phyloP scores from a whole-genome alignment of 2,329 filamentous ascomycete genomes.

The Xylariaceae sp. region DNA sequence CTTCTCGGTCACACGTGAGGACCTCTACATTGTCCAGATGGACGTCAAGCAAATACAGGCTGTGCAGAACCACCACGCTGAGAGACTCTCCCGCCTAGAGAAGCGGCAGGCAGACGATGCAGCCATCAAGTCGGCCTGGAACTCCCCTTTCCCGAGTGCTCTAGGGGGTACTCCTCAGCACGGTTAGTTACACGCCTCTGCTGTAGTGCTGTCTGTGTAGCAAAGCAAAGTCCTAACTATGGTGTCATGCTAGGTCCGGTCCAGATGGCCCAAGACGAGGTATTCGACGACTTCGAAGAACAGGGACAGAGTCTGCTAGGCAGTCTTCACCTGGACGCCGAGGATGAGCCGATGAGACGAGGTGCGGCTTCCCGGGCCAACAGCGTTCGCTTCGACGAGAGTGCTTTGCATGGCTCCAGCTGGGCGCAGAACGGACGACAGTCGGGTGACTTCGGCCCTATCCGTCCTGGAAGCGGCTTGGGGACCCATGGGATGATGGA shows the following conservation, averaged over 20 bases:
- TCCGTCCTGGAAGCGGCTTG: constrained; percentile 73
- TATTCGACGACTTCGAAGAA: constrained; percentile 87
- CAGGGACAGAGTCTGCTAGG: constrained; percentile 74
- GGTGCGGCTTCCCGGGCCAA: constrained; percentile 89
- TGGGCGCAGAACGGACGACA: constrained; percentile 80
- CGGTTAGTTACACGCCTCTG: constrained; percentile 50
- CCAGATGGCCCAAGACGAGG: constrained; percentile 72
- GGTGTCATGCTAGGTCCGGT: constrained; percentile 56
- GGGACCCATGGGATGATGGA: constrained; percentile 79
- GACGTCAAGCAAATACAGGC: constrained; percentile 63
- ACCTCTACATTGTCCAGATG: constrained; percentile 64
- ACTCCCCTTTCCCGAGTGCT: constrained; percentile 84
- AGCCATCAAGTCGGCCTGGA: constrained; percentile 81
- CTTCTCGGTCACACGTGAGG: constrained; percentile 55
- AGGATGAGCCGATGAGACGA: constrained; percentile 78
- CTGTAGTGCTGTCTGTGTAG: constrained; percentile 3
- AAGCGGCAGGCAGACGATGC: constrained; percentile 64
- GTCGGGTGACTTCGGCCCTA: constrained; percentile 74
- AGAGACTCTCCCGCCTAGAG: constrained; percentile 56
- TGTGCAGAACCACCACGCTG: constrained; percentile 56
- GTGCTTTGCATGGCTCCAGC: constrained; percentile 79
- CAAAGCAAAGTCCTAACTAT: constrained; percentile 1
- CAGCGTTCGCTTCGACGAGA: constrained; percentile 96
- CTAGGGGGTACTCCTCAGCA: constrained; percentile 79
- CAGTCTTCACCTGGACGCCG: constrained; percentile 77